Evolutionary conservation across 2,329 filamentous ascomycete species (phyloP).

Genomic region (Gnomoniopsis smithogilvyi): DNA sequence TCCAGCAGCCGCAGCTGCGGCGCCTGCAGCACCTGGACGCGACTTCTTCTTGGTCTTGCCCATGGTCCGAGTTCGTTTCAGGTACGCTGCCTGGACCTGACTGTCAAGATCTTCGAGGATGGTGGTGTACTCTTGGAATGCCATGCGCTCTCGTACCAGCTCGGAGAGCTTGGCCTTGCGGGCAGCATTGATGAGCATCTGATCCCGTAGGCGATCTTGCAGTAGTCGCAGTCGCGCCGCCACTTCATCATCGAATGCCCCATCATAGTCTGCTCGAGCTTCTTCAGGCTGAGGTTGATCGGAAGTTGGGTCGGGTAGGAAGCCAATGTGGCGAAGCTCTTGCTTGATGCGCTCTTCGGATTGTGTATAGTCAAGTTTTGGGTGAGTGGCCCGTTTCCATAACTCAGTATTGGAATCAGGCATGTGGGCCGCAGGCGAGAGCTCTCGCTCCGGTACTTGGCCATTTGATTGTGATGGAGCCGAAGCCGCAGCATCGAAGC

Average conservation of each 20-base stretch:
- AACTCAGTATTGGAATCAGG: conserved; percentile 70
- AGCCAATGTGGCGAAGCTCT: conserved; percentile 86
- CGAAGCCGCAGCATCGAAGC: conserved; percentile 35
- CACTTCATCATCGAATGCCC: conserved; percentile 90
- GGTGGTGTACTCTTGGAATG: conserved; percentile 93
- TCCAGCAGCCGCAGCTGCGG: conserved; percentile 53
- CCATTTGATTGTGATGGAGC: conserved; percentile 14
- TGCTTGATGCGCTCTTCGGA: conserved; percentile 89
- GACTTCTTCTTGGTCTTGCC: conserved; percentile 94
- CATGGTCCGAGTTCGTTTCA: conserved; percentile 91
- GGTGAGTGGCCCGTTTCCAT: conserved; percentile 74
- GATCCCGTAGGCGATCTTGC: conserved; percentile 76
- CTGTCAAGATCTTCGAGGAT: conserved; percentile 95
- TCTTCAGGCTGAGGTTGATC: conserved; percentile 13
- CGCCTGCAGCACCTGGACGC: conserved; percentile 66
- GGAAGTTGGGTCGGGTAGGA: conserved; percentile 55
- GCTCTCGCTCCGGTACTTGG: conserved; percentile 29
- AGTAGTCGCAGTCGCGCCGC: conserved; percentile 83
- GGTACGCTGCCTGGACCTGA: conserved; percentile 91
- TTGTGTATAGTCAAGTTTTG: conserved; percentile 78
- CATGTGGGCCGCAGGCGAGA: conserved; percentile 74
- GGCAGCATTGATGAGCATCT: conserved; percentile 84
- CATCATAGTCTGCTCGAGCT: conserved; percentile 70
- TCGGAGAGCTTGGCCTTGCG: conserved; percentile 85
- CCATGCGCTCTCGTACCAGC: conserved; percentile 87